Evolutionary conservation across 192 early-diverging fungal species (phyloP).

Genomic region (Cetraspora pellucida): DNA sequence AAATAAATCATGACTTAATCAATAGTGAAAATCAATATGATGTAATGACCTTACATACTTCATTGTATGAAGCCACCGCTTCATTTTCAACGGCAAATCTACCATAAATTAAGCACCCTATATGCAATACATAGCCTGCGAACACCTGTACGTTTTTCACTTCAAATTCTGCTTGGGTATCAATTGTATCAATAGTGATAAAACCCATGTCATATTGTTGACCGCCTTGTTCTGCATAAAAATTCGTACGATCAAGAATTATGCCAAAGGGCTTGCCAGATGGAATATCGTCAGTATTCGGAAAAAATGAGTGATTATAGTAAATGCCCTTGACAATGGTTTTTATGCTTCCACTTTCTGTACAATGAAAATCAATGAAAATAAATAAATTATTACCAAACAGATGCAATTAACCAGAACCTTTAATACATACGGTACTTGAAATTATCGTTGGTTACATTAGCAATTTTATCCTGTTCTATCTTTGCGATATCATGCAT

Average conservation of each 20-base stretch:
- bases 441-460: conserved; percentile 81
- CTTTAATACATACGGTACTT: conserved; percentile 74
- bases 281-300: conserved; percentile 55
- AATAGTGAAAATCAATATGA: background rate
- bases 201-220: conserved; percentile 93
- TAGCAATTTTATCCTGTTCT: conserved; percentile 69
- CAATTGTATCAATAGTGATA: conserved; percentile 80
- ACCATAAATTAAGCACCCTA: conserved; percentile 93
- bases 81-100: conserved; percentile 65
- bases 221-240: conserved; percentile 97
- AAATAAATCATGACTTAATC: background rate
- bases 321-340: conserved; percentile 83
- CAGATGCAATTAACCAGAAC: background rate
- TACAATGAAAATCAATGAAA: background rate
- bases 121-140: conserved; percentile 95
- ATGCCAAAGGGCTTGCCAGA: conserved; percentile 75
- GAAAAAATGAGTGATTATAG: conserved; percentile 52
- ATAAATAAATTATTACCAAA: background rate
- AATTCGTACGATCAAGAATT: conserved; percentile 92
- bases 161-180: conserved; percentile 82
- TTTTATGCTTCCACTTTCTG: conserved; percentile 65
- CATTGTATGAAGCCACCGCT: conserved; percentile 84
- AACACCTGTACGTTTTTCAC: conserved; percentile 93
- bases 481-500: conserved; percentile 90
- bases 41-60: conserved; percentile 45